Evolutionary conservation across 768 basidiomycete genomes (phyloP).

Genomic region (Suillus tomentosus): DNA sequence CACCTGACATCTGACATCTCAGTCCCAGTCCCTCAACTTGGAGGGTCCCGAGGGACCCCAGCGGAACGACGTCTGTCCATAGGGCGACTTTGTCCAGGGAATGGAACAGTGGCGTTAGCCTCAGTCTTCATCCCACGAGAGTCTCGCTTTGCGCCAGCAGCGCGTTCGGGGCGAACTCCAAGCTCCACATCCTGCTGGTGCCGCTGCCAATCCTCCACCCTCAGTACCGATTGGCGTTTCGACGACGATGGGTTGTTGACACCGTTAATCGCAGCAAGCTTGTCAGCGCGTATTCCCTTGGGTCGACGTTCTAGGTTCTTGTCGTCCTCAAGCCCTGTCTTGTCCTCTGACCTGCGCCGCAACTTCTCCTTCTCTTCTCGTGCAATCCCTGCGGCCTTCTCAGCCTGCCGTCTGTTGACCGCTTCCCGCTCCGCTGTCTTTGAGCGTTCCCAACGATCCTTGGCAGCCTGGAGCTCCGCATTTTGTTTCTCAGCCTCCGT

Average conservation of each 20-base stretch:
- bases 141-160: constrained; percentile 24
- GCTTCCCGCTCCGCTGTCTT: constrained; percentile 74
- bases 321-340: constrained; percentile 34
- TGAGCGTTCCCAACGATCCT: constrained; percentile 80
- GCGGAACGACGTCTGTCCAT: constrained; percentile 35
- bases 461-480: constrained; percentile 74
- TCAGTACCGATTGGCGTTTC: constrained; percentile 70
- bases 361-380: constrained; percentile 48
- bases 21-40: constrained; percentile 29
- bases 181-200: constrained; percentile 56
- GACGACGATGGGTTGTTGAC: constrained; percentile 41
- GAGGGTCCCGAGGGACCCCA: constrained; percentile 41
- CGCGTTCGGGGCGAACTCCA: constrained; percentile 30
- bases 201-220: constrained; percentile 86
- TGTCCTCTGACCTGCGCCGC: constrained; percentile 44
- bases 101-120: constrained; percentile 31
- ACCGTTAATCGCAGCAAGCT: constrained; percentile 47
- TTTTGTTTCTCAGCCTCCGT: constrained; percentile 80
- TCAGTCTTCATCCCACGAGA: constrained; percentile 17
- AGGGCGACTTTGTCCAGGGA: constrained; percentile 31
- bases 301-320: constrained; percentile 44
- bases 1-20: constrained; percentile 6
- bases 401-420: constrained; percentile 70
- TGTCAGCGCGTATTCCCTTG: constrained; percentile 55
- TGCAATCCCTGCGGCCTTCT: constrained; percentile 54